A percentile compares a stretch with the other conserved stretches of the same genome.
These are phyloP conservation scores for Ustilago loliicola DNA, from an alignment of 1,284 basidiomycete genomes.

Conservation along the genomic window DNA sequence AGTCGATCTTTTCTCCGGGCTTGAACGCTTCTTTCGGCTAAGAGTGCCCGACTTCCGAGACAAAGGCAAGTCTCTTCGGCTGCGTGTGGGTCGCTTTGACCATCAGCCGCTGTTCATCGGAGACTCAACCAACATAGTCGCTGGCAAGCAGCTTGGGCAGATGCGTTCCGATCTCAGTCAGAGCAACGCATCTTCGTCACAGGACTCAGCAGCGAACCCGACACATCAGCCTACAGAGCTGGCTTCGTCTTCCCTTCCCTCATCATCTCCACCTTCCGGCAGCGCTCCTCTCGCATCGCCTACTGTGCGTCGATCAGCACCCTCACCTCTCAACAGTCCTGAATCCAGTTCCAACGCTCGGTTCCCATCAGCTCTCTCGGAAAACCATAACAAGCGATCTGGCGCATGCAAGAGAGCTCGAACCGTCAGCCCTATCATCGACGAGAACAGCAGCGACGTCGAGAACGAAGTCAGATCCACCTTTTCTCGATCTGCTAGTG, in stretches of 20 bases:
- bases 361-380: slow-evolving; percentile 16
- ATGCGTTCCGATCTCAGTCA: slow-evolving; percentile 12
- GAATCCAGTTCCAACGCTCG: slow-evolving; percentile 25
- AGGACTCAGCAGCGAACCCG: background rate
- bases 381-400: slow-evolving; percentile 12
- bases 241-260: background rate
- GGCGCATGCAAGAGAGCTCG: slow-evolving; percentile 46
- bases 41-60: background rate
- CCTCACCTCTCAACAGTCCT: slow-evolving; percentile 35
- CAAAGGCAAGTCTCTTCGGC: background rate
- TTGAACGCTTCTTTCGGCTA: background rate
- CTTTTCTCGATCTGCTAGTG: slow-evolving; percentile 42
- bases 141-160: slow-evolving; percentile 9
- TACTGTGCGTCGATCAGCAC: slow-evolving; percentile 24
- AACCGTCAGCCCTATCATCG: slow-evolving; percentile 52
- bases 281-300: background rate
- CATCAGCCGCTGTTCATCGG: background rate
- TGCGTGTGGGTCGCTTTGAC: background rate
- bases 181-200: slow-evolving; percentile 7
- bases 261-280: slow-evolving; percentile 12
- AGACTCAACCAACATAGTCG: background rate
- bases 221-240: background rate
- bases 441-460: slow-evolving; percentile 54
- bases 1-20: background rate
- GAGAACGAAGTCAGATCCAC: slow-evolving; percentile 33